Evolutionary conservation across 2,329 filamentous ascomycete species (phyloP).

Genomic region (Trichoderma koningii): DNA sequence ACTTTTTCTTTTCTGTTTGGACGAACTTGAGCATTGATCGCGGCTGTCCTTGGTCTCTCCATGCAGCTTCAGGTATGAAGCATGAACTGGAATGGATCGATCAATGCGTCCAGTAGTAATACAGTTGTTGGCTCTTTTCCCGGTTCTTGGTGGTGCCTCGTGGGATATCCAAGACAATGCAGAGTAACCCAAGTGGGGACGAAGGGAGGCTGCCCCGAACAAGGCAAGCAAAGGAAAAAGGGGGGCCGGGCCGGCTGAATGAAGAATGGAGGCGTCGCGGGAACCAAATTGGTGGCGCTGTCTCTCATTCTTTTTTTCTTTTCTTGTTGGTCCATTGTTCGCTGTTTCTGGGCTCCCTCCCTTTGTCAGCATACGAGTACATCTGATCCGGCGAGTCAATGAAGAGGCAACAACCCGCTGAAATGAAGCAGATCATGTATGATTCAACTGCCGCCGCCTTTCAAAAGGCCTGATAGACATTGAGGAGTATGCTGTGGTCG

Average conservation of each 20-base stretch:
- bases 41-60: neutral
- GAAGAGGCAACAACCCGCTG: neutral
- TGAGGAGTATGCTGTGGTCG: no score
- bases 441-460: no score
- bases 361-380: no score
- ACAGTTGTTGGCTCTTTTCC: no score
- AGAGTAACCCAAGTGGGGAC: neutral
- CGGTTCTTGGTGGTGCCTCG: no score
- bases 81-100: no score
- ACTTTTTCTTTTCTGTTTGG: neutral
- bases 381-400: neutral
- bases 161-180: neutral
- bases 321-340: neutral
- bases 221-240: neutral
- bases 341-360: neutral
- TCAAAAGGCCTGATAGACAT: neutral
- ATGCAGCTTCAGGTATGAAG: no score
- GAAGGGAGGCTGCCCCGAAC: no score
- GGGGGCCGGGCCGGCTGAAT: neutral
- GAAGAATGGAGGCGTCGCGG: constrained; percentile 1
- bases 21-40: neutral
- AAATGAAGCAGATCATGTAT: neutral
- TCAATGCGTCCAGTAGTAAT: no score
- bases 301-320: neutral
- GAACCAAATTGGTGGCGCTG: constrained; percentile 11